Base-by-base conservation (phyloP, 2,329 filamentous ascomycete species). In the Cladosporium austrohemisphaericum region DNA sequence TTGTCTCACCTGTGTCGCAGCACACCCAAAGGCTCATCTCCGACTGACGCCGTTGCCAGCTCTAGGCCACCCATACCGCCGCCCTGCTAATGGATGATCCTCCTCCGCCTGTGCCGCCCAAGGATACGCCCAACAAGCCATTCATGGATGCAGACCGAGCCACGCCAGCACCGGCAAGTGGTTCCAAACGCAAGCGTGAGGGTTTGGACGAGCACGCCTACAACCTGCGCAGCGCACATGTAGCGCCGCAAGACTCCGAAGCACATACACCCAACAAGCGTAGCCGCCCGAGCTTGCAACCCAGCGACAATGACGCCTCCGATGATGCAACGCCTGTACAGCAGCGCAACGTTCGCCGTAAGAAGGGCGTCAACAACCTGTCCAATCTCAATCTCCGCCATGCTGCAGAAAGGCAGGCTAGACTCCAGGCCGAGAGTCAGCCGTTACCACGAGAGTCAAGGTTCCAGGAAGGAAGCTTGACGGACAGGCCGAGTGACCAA, bases 381-480 rank as follows among this genome's bases (percentile, higher is more conserved):
- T 65, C 63, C 13, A 60, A 62, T 48, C 52, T 66, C 41, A 67
- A 61, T 51, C 61, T 65, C 16, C 60, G 63, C 18, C 64, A 68
- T 41, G 60, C 58, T 23, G 63, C 64, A 7, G 29, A 58, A 45
- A 45, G 57, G 33, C 57, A 60, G 22, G 52, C 53, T 8, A 28
- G 38, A 19, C 36, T 37, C 9, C 9, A 28, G 3, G 38, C 50
- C 22, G 46, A 52, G 26, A 43, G 48, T 29, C 52, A 57, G 31
- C 25, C 38, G 33, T 40, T 47, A 31, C 44, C 53, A 73, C 80
- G 71, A 65, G 81, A 69, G 74, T 94, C 78, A 61, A 84, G 71
- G 48, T 85, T 85, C 57, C 68, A 79, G 29, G 90, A 95, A 69
- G 90, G 86, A 32, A 92, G 85, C 61, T 92, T 95, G 87, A 88